A percentile compares a stretch with the other conserved stretches of the same genome.
These are phyloP conservation scores for Claviceps maximensis DNA, from an alignment of 2,329 filamentous ascomycete species.

Conservation along the genomic window DNA sequence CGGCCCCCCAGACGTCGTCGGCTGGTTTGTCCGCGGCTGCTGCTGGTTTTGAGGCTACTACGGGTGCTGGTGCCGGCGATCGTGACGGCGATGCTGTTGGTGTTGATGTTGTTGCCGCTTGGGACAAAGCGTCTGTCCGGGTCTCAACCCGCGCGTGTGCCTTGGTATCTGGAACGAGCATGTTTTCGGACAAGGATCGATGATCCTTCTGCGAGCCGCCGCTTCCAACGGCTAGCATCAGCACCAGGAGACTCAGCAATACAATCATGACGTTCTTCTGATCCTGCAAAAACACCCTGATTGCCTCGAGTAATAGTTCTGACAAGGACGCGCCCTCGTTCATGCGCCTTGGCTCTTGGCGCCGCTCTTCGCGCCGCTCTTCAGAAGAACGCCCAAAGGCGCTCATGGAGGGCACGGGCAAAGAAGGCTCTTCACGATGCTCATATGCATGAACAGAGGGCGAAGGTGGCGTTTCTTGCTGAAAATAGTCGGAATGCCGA, in stretches of 20 bases:
- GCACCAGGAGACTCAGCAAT: slow-evolving; percentile 38
- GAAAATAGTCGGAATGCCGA: slow-evolving; percentile 6
- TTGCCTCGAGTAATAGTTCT: slow-evolving; percentile 40
- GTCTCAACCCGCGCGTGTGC: neutral
- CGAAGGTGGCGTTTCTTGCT: slow-evolving; percentile 9
- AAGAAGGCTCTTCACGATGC: slow-evolving; percentile 15
- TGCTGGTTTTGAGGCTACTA: too few relatives aligned
- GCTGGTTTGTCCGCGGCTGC: neutral
- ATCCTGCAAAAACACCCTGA: slow-evolving; percentile 41
- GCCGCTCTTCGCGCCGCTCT: slow-evolving; percentile 18
- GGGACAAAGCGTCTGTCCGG: neutral
- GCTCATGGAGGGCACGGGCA: slow-evolving; percentile 10
- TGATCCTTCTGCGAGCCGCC: slow-evolving; percentile 10
- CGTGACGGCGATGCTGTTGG: neutral
- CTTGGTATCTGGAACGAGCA: neutral
- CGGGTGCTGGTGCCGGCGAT: neutral
- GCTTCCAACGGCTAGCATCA: slow-evolving; percentile 33
- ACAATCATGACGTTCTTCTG: slow-evolving; percentile 46
- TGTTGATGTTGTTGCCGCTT: neutral
- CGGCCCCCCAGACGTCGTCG: slow-evolving; percentile 17
- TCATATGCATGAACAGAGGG: slow-evolving; percentile 15
- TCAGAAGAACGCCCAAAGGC: slow-evolving; percentile 20
- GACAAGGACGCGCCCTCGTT: slow-evolving; percentile 35
- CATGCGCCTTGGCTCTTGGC: slow-evolving; percentile 15
- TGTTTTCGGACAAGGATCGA: neutral